Conservation (phyloP, 495 filamentous ascomycete genomes). For the Oleoguttula mirabilis region DNA sequence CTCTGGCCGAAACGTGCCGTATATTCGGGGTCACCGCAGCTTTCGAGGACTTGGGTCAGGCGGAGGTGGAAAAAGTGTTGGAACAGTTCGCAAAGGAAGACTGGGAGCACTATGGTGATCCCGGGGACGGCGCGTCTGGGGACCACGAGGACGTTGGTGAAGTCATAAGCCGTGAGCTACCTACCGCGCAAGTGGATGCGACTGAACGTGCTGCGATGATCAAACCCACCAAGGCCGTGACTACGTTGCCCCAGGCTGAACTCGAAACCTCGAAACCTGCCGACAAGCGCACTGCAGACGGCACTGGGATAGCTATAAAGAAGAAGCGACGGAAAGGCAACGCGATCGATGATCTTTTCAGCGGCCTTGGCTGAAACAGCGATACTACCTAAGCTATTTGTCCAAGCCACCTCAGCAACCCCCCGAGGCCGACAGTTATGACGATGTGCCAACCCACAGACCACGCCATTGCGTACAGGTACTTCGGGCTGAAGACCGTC, state of each 20-base stretch:
- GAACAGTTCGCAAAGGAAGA: constrained; percentile 24
- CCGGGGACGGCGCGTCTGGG: not conserved
- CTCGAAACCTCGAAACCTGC: too few species aligned
- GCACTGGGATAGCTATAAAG: constrained; percentile 1
- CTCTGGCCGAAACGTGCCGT: constrained; percentile 11
- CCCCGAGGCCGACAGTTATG: constrained; percentile 49
- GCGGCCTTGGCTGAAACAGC: constrained; percentile 34
- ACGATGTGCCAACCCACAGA: constrained; percentile 63
- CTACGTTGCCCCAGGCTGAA: too few species aligned
- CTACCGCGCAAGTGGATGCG: too few species aligned
- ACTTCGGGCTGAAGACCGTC: constrained; percentile 98
- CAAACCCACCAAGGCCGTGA: constrained; percentile 3
- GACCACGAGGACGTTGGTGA: constrained; percentile 24
- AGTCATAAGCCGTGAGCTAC: constrained; percentile 15
- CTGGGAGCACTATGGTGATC: constrained; percentile 8
- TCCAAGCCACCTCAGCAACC: constrained; percentile 41
- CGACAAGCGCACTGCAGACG: too few species aligned
- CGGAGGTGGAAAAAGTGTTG: constrained; percentile 21
- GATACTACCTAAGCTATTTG: constrained; percentile 10
- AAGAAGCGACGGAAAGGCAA: constrained; percentile 37
- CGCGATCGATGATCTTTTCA: constrained; percentile 54
- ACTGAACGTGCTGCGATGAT: too few species aligned
- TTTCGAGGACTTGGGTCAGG: constrained; percentile 15
- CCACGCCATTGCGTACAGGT: constrained; percentile 85
- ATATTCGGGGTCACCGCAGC: constrained; percentile 12